Evolutionary conservation across 257 asterid species (phyloP).

Genomic region (Solanum chilense): DNA sequence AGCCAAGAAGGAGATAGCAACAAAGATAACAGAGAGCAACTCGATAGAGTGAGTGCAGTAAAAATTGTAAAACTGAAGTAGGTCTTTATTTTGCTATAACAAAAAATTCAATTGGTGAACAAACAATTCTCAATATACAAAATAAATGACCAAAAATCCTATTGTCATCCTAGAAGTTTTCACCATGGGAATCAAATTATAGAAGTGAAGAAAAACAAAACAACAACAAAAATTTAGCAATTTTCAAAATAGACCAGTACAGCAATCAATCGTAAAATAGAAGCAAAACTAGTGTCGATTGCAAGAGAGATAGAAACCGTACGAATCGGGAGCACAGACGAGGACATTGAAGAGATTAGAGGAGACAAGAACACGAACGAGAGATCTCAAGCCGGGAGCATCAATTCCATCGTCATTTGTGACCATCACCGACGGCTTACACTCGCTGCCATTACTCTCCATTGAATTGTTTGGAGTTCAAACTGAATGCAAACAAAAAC

Average conservation of each 20-base stretch:
- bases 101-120: too few relatives aligned
- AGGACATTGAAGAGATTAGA: constrained; percentile 61
- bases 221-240: too few relatives aligned
- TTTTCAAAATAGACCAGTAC: neutral
- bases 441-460: neutral
- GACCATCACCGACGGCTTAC: neutral
- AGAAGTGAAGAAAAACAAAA: too few relatives aligned
- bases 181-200: neutral
- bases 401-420: constrained; percentile 90
- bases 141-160: too few relatives aligned
- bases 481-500: neutral
- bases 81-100: neutral
- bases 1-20: neutral
- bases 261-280: neutral
- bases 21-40: neutral
- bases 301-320: neutral
- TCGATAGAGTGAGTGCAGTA: neutral
- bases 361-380: constrained; percentile 57
- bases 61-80: neutral
- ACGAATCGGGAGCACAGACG: constrained; percentile 93
- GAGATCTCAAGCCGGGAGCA: constrained; percentile 81
- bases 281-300: neutral
- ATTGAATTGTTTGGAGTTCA: neutral
- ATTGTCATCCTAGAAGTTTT: neutral
- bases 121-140: too few relatives aligned